Conservation (phyloP, 257 asterid genomes). For the Asclepias syriaca region DNA sequence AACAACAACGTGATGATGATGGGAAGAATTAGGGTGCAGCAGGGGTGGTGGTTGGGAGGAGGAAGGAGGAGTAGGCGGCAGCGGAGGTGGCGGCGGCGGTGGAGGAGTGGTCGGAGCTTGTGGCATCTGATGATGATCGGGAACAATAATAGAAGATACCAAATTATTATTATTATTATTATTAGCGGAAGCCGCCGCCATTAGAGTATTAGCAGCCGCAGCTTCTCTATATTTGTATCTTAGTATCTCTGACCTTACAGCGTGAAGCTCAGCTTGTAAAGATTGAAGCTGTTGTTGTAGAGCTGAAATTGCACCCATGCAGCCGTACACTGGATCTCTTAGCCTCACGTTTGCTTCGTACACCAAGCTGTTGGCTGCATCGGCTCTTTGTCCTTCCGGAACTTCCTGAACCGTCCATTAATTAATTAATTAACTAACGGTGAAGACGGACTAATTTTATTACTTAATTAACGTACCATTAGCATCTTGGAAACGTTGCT, state of each 20-base stretch:
- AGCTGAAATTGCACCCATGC: constrained; percentile 93
- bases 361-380: constrained; percentile 85
- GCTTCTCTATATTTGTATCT: constrained; percentile 77
- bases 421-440: too few relatives aligned
- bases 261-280: constrained; percentile 67
- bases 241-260: constrained; percentile 63
- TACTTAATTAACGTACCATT: constrained; percentile 32
- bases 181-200: constrained; percentile 12
- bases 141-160: constrained; percentile 33
- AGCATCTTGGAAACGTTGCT: constrained; percentile 98
- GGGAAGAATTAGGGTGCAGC: not conserved
- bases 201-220: constrained; percentile 61
- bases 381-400: constrained; percentile 64
- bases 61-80: constrained; percentile 14
- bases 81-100: constrained; percentile 37
- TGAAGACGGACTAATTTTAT: too few relatives aligned
- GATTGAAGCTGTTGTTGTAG: constrained; percentile 72
- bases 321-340: constrained; percentile 84
- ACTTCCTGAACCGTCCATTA: constrained; percentile 49
- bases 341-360: constrained; percentile 90
- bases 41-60: constrained; percentile 23
- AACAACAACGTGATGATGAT: constrained; percentile 19
- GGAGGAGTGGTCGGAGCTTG: constrained; percentile 72
- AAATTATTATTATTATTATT: not conserved
- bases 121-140: constrained; percentile 29